Evolutionary conservation across 371 early-diverging fungal species (phyloP).

Genomic region (Phascolomyces articulosus): DNA sequence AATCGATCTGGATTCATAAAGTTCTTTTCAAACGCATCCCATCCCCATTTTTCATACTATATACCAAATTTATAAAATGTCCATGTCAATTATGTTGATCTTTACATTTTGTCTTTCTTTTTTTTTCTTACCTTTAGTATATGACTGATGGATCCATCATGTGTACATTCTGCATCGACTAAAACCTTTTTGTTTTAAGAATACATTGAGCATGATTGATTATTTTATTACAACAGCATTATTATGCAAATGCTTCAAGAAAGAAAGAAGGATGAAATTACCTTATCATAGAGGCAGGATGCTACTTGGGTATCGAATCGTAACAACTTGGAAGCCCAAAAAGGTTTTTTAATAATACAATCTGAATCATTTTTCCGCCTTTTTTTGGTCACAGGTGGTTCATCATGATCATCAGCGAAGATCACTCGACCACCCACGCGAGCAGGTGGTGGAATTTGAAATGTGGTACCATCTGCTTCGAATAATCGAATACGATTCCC

Average conservation of each 20-base stretch:
- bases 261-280: too few relatives aligned
- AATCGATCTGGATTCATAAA: constrained; percentile 68
- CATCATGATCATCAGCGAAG: constrained; percentile 20
- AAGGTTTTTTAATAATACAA: constrained; percentile 52
- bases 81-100: too few relatives aligned
- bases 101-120: too few relatives aligned
- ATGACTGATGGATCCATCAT: constrained; percentile 93
- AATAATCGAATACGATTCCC: constrained; percentile 64
- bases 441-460: constrained; percentile 74
- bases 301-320: constrained; percentile 58
- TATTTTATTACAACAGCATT: too few relatives aligned
- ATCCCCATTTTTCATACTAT: constrained; percentile 71
- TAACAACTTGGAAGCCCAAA: constrained; percentile 78
- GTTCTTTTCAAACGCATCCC: constrained; percentile 71
- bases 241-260: too few relatives aligned
- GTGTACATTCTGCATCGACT: constrained; percentile 97
- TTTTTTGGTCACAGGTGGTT: constrained; percentile 14
- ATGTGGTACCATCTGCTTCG: constrained; percentile 82
- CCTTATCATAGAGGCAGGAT: constrained; percentile 78
- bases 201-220: too few relatives aligned
- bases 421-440: constrained; percentile 11
- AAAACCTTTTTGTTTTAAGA: constrained; percentile 59
- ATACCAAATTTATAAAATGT: too few relatives aligned
- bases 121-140: constrained; percentile 61
- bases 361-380: constrained; percentile 10